Conservation (phyloP, 148 eudicot species). For the Chenopodium formosanum region DNA sequence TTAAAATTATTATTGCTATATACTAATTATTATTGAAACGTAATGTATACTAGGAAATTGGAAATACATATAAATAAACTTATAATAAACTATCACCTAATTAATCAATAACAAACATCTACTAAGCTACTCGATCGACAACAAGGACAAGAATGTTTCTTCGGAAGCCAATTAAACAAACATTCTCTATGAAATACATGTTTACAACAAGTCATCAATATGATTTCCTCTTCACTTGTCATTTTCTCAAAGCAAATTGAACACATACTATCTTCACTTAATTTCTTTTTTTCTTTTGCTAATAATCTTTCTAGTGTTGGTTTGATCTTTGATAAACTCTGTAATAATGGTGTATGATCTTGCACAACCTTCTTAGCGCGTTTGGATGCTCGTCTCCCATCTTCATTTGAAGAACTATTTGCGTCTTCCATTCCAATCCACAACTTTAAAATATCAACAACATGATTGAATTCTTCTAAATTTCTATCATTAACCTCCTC, state of each 20-base stretch:
- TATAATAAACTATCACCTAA: no score
- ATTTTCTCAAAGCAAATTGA: conserved; percentile 9
- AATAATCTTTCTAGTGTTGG: neutral
- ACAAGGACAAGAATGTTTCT: conserved; percentile 11
- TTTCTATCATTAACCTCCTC: neutral
- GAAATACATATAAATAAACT: no score
- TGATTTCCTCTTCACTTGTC: conserved; percentile 3
- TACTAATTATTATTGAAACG: no score
- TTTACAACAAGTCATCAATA: conserved; percentile 4
- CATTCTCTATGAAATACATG: conserved; percentile 14
- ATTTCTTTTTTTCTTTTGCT: neutral
- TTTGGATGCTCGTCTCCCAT: neutral
- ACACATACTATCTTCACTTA: neutral
- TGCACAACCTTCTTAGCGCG: neutral
- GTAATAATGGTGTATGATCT: neutral
- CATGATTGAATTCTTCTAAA: neutral
- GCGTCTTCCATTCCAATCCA: neutral
- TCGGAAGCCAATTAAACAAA: conserved; percentile 12
- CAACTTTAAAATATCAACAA: neutral
- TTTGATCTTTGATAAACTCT: conserved; percentile 2
- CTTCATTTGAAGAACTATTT: neutral
- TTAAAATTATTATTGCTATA: no score
- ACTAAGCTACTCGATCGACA: conserved; percentile 14
- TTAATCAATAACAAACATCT: neutral
- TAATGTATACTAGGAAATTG: no score